Base-by-base conservation (phyloP, 1,284 basidiomycete genomes). In the Pholiota adiposa region DNA sequence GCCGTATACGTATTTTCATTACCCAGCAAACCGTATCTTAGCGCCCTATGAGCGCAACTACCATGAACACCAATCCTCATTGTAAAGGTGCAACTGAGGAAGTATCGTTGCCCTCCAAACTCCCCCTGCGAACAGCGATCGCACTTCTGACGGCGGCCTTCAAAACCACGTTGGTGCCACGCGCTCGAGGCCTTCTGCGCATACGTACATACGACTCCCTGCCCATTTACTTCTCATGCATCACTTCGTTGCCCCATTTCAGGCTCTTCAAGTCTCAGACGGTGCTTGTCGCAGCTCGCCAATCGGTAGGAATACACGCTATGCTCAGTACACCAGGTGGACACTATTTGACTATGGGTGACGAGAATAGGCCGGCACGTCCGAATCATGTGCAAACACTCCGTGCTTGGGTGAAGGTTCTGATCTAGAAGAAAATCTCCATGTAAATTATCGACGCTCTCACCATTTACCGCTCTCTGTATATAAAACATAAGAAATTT, bases 341-440 rank as follows among this genome's bases (percentile, higher is more conserved):
- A 14, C 41, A 29, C 25, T 14, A n/a, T 54, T 54, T 33, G 40
- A 23, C 29, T 43, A 29, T 50, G 31, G 31, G 48, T 34, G 31
- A 50, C 29, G 29, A 27, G 41, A 54, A 56, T 18, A 50, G 23
- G 48, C 21, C 38, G 56, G 49, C 29, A 51, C 40, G 16, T 25
- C 33, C 14, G 38, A 44, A 58, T 51, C 56, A 58, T 58, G 56
- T 58, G 56, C 49, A n/a, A 51, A 58, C 31, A 43, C 31, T 56
- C 31, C n/a, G n/a, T 43, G 41, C 50, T 58, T n/a, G n/a, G n/a
- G n/a, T n/a, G n/a, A n/a, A n/a, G n/a, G n/a, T 50, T 58, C 56
- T 58, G 56, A 58, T 58, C 34, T 51, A 23, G 49, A 52, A 51
- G 23, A 29, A 51, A 27, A 33, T 51, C 44, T 36, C 25, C 29